Conservation (phyloP, 2,329 filamentous ascomycete species). For the Paecilomyces niveus region DNA sequence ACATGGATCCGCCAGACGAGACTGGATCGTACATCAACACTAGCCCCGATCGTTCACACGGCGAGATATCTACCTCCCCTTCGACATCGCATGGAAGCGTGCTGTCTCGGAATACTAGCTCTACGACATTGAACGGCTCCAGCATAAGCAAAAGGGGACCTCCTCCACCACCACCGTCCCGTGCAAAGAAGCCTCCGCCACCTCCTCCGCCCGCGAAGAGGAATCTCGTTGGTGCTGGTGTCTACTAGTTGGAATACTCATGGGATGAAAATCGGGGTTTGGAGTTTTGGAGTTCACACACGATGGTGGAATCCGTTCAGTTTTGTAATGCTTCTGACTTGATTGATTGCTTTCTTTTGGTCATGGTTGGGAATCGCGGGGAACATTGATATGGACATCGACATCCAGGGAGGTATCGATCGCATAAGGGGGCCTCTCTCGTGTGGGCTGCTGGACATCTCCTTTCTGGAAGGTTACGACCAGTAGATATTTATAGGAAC, state of each 20-base stretch:
- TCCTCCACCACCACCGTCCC: slow-evolving; percentile 55
- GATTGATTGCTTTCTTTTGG: not conserved
- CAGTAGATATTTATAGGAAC: not conserved
- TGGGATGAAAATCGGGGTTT: not conserved
- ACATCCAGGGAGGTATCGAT: not conserved
- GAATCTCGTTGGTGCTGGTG: slow-evolving; percentile 24
- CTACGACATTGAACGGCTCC: slow-evolving; percentile 31
- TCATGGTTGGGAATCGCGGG: not conserved
- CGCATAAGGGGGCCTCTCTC: not conserved
- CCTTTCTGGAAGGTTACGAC: not conserved
- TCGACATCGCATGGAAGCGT: slow-evolving; percentile 46
- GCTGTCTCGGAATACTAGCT: slow-evolving; percentile 46
- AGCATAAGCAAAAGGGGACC: slow-evolving; percentile 46
- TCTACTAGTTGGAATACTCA: slow-evolving; percentile 11
- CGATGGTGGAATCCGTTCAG: not conserved
- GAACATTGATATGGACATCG: not conserved
- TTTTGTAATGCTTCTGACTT: not conserved
- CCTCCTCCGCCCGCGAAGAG: slow-evolving; percentile 60
- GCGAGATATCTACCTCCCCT: slow-evolving; percentile 48
- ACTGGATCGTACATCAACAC: slow-evolving; percentile 40
- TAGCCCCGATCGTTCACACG: slow-evolving; percentile 43
- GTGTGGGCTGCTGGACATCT: not conserved
- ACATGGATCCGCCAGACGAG: slow-evolving; percentile 43
- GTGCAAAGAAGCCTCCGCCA: slow-evolving; percentile 59
- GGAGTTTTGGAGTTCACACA: not conserved